phyloP scores from a whole-genome alignment of 768 basidiomycete genomes.

The Collybia mongolica region DNA sequence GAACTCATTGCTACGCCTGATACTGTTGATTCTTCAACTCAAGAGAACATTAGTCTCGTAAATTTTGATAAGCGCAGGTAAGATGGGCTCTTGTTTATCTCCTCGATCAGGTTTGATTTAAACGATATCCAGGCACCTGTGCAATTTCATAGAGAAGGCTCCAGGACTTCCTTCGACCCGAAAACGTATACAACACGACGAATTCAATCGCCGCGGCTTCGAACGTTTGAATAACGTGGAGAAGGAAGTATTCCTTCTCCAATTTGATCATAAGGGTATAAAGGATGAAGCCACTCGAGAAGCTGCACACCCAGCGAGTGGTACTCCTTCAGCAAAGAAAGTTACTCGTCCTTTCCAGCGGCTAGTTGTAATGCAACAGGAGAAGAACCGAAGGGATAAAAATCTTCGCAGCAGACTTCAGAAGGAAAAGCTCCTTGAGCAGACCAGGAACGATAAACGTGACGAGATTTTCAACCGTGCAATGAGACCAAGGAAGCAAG shows the following conservation, averaged over 20 bases:
- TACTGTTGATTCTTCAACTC: constrained; percentile 52
- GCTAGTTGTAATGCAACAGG: constrained; percentile 64
- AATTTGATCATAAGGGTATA: constrained; percentile 72
- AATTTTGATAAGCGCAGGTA: constrained; percentile 86
- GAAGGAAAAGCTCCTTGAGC: constrained; percentile 77
- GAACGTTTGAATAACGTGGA: constrained; percentile 78
- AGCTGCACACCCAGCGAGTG: constrained; percentile 40
- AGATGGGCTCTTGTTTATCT: constrained; percentile 13
- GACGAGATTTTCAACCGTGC: constrained; percentile 76
- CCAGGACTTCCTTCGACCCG: constrained; percentile 42
- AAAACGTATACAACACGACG: constrained; percentile 47
- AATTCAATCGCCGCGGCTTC: constrained; percentile 63
- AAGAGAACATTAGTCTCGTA: constrained; percentile 58
- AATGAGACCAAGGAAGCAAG: constrained; percentile 59
- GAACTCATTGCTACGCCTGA: constrained; percentile 79
- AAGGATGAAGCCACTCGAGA: constrained; percentile 77
- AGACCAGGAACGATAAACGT: constrained; percentile 66
- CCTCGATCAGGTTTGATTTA: constrained; percentile 12
- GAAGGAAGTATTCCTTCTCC: constrained; percentile 56
- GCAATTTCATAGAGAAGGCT: constrained; percentile 58
- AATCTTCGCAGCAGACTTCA: constrained; percentile 65
- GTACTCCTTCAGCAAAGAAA: constrained; percentile 51
- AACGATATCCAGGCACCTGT: constrained; percentile 52
- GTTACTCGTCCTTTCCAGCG: constrained; percentile 64
- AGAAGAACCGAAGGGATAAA: constrained; percentile 81